These are phyloP conservation scores for Bruguiera hainesii DNA, from an alignment of 441 rosid genomes.

Conservation along the genomic window DNA sequence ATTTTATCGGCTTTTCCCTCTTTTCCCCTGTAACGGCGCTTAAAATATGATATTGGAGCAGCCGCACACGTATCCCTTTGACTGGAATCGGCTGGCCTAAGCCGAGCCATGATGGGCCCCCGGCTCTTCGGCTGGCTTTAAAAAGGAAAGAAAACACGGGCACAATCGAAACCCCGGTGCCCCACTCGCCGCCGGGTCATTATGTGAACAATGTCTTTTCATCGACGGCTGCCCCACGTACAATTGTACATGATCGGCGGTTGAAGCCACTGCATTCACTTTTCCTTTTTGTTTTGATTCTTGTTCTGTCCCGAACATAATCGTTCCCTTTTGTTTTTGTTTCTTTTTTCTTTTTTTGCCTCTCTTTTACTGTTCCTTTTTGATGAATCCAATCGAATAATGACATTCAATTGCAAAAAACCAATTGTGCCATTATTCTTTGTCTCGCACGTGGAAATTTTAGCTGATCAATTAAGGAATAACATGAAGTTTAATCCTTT, in stretches of 20 bases:
- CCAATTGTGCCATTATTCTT: too few relatives aligned
- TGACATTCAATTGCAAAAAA: too few relatives aligned
- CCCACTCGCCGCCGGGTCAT: constrained; percentile 62
- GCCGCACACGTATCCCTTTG: background rate
- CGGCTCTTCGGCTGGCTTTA: constrained; percentile 34
- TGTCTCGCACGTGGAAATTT: too few relatives aligned
- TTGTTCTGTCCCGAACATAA: too few relatives aligned
- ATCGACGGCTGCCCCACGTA: constrained; percentile 32
- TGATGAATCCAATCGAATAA: too few relatives aligned
- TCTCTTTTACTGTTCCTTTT: too few relatives aligned
- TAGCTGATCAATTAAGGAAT: too few relatives aligned
- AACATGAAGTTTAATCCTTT: too few relatives aligned
- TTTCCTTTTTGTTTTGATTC: background rate
- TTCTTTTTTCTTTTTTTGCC: too few relatives aligned
- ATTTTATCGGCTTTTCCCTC: background rate
- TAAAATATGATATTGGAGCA: constrained; percentile 9
- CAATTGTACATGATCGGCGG: constrained; percentile 18
- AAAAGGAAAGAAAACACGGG: constrained; percentile 48
- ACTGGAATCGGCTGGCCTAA: constrained; percentile 18
- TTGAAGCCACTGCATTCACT: constrained; percentile 24
- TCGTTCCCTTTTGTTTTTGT: too few relatives aligned
- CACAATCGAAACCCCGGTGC: constrained; percentile 38
- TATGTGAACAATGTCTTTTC: constrained; percentile 24
- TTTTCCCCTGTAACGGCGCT: too few relatives aligned
- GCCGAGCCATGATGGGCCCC: constrained; percentile 34